Percentiles rank a stretch among this genome's conserved stretches.
These are phyloP conservation scores for Tephrocybe rancida DNA, from an alignment of 768 basidiomycete genomes.

Conservation along the genomic window DNA sequence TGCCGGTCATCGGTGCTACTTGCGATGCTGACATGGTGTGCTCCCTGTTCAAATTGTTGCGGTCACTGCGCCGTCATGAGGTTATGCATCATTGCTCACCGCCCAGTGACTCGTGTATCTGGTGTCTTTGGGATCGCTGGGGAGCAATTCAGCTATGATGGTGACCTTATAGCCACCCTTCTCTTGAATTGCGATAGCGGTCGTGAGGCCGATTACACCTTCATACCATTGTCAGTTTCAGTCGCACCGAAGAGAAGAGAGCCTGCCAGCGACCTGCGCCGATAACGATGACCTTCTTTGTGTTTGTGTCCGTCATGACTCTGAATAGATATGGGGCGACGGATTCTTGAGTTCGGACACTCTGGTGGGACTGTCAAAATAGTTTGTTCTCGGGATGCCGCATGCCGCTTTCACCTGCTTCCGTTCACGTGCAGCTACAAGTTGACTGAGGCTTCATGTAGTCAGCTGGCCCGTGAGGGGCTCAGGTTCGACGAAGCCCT, in stretches of 20 bases:
- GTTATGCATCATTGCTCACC: constrained; percentile 38
- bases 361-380: too few relatives aligned
- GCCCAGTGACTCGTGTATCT: constrained; percentile 84
- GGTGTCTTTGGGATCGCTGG: constrained; percentile 67
- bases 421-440: too few relatives aligned
- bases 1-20: constrained; percentile 44
- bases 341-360: neutral
- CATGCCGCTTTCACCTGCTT: too few relatives aligned
- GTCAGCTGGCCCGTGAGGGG: too few relatives aligned
- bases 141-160: constrained; percentile 69
- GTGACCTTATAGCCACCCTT: constrained; percentile 61
- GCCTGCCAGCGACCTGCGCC: constrained; percentile 36
- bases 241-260: neutral
- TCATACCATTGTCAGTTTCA: neutral
- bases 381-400: too few relatives aligned
- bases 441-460: too few relatives aligned
- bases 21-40: constrained; percentile 71
- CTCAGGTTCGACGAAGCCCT: too few relatives aligned
- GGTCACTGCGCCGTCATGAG: neutral
- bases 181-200: constrained; percentile 70
- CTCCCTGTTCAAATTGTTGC: constrained; percentile 56
- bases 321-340: too few relatives aligned
- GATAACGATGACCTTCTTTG: constrained; percentile 30
- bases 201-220: constrained; percentile 80
- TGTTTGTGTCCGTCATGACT: constrained; percentile 3